Evolutionary conservation across 768 basidiomycete genomes (phyloP), one percentile per base, ranked within the genome.

Genomic region (Tricholoma matsutake): DNA sequence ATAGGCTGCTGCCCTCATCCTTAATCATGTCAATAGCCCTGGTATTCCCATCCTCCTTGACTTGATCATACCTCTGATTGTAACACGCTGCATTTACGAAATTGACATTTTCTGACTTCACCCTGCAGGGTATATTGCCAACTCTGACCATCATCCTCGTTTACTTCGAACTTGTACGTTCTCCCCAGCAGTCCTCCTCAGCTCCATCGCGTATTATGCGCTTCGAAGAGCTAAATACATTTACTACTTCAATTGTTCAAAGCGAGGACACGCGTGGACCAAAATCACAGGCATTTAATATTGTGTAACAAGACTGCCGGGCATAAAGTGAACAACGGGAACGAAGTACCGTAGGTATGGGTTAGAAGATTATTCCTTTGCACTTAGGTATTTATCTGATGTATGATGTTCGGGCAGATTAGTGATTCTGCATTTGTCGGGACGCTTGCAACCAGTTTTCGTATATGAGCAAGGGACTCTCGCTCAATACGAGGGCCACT

Each of bases 181-280:
- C 41, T 2, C 20, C 41, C 14, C 7, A 7, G n/a, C 6, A 20
- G 18, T 20, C 18, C n/a, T 6, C 2, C 41, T 20, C 41, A 43
- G 3, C 18, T 14, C 41, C 5, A 20, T 43, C 6, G 8, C 18
- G 14, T 6, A 43, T 6, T 9, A 18, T 43, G 1, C 18, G 8
- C 2, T 43, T 43, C 18, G 41, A 43, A 6, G 6, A 18, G 78
- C 77, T 76, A 37, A 5, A 8, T 37, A n/a, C 39, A 4, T 29
- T 10, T 5, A 29, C 1, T 10, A 41, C 35, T 14, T 10, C 18
- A 20, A 39, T 18, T 18, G 22, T 9, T 28, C 28, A 28, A 29
- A 6, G 32, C 41, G 3, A 8, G 41, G 11, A 18, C n/a, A 47
- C 13, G 7, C 16, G 28, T 2, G 3, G 16, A 54, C 28, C n/a